Percentiles rank a stretch among this genome's conserved stretches.
Conservation (phyloP, 2,329 filamentous ascomycete species). For the Hypocreales sp. region DNA sequence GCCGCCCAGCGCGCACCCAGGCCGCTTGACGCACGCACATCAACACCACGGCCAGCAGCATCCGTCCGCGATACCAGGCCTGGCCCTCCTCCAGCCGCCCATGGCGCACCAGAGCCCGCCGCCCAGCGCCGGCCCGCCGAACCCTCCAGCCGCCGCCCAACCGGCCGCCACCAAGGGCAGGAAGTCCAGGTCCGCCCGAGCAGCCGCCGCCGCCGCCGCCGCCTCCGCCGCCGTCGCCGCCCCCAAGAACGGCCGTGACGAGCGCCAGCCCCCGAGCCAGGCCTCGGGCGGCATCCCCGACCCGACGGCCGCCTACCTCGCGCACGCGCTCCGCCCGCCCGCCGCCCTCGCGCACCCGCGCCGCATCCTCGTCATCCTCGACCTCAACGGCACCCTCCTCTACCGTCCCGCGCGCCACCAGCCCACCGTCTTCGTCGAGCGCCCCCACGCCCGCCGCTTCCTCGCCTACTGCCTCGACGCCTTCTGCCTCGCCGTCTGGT, state of each 20-base stretch:
- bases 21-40: no score
- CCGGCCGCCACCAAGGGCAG: no score
- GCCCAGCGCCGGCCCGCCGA: no score
- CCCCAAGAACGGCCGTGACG: neutral
- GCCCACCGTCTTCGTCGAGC: slow-evolving; percentile 40
- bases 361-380: slow-evolving; percentile 67
- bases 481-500: slow-evolving; percentile 81
- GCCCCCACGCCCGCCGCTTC: slow-evolving; percentile 55
- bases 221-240: neutral
- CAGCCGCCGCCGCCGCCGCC: no score
- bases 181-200: no score
- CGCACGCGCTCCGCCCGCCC: slow-evolving; percentile 29
- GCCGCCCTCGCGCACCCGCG: slow-evolving; percentile 28
- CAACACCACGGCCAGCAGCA: no score
- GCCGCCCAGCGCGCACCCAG: no score
- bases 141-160: no score
- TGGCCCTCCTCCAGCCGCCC: no score
- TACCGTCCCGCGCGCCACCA: slow-evolving; percentile 42
- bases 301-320: slow-evolving; percentile 46
- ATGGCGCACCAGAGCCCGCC: no score
- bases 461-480: slow-evolving; percentile 57
- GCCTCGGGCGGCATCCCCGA: slow-evolving; percentile 43
- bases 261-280: slow-evolving; percentile 13
- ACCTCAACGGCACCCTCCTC: slow-evolving; percentile 86
- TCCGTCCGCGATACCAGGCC: no score